These are phyloP conservation scores for Monosporascus sp. DNA, from an alignment of 2,329 filamentous ascomycete genomes.

Conservation along the genomic window DNA sequence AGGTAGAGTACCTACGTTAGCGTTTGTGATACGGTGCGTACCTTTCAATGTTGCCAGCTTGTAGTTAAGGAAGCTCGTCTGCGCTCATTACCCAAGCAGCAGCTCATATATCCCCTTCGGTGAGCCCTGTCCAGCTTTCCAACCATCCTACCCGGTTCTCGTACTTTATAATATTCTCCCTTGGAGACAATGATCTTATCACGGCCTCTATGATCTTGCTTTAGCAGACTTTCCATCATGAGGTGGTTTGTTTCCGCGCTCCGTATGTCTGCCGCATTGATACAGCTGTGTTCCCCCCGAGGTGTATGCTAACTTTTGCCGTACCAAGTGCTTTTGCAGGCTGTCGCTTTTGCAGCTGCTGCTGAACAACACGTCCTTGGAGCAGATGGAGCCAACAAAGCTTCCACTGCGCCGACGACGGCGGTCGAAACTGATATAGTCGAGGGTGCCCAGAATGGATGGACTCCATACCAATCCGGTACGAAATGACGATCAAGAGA, in stretches of 20 bases:
- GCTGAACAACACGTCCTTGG: slow-evolving; percentile 24
- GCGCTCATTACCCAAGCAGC: not conserved
- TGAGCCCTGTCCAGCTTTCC: not conserved
- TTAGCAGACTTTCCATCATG: slow-evolving; percentile 25
- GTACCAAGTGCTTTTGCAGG: slow-evolving; percentile 25
- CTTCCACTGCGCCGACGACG: slow-evolving; percentile 14
- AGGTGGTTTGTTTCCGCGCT: slow-evolving; percentile 25
- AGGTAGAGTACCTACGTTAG: too few relatives aligned
- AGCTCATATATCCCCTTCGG: too few relatives aligned
- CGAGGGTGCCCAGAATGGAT: slow-evolving; percentile 17
- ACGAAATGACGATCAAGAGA: slow-evolving; percentile 5
- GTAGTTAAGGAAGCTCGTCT: slow-evolving; percentile 8
- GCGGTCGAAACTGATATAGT: slow-evolving; percentile 19
- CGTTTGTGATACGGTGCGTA: slow-evolving; percentile 1
- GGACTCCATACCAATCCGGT: slow-evolving; percentile 29
- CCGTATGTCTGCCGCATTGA: slow-evolving; percentile 18
- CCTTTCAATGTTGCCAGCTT: slow-evolving; percentile 25
- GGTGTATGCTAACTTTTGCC: slow-evolving; percentile 2
- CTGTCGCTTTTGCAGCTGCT: slow-evolving; percentile 16
- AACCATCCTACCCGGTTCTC: slow-evolving; percentile 1
- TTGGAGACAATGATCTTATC: slow-evolving; percentile 24
- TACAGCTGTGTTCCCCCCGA: not conserved
- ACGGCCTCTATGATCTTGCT: slow-evolving; percentile 20
- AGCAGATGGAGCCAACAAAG: slow-evolving; percentile 11
- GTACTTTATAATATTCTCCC: slow-evolving; percentile 7